Base-by-base conservation (phyloP, 306 rosid species). In the Fagus sylvatica region DNA sequence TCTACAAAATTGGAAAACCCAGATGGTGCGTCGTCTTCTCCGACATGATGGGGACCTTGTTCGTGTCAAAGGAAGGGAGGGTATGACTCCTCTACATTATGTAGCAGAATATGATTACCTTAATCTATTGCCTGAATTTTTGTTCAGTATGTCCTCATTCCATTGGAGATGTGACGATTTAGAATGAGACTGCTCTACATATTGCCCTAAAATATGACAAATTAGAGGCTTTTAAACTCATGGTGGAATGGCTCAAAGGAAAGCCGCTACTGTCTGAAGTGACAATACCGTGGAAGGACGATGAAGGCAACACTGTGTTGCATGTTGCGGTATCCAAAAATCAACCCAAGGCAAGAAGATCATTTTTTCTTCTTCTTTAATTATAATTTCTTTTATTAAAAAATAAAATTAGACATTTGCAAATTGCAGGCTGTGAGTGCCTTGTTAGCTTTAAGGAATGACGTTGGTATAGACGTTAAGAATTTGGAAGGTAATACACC, bases 21-120 rank as follows among this genome's bases (percentile, higher is more conserved):
- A 54, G 42, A 43, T 7, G 65, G 84, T 37, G 43, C 34, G 54
- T 13, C 74, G 78, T 19, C 71, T 87, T 19, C 17, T 84, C 0
- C 69, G 65, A 8, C 32, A 72, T 11, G 39, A 81, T 16, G 64
- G 10, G 17, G 84, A 81, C 28, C 82, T 87, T 0, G 76, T 87
- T 6, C 78, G 86, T 15, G 85, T 84, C 33, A 79, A 81, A 54
- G 87, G 85, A 53, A 86, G 80, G 4, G 87, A 75, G 22, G 81
- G 85, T 0, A 49, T 49, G 16, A 86, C 83, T 13, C 90, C 81
- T 59, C 61, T 86, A 75, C 87, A 86, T 64, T 1, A 54, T 16
- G 87, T 34, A 17, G 79, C 87, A 11, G 56, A 16, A 8, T 17
- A 9, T 0, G 90, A 84, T 1, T 42, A 57, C 30, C 3, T 22